Evolutionary conservation across 768 basidiomycete species (phyloP).

Genomic region (Tulasnella sp.): DNA sequence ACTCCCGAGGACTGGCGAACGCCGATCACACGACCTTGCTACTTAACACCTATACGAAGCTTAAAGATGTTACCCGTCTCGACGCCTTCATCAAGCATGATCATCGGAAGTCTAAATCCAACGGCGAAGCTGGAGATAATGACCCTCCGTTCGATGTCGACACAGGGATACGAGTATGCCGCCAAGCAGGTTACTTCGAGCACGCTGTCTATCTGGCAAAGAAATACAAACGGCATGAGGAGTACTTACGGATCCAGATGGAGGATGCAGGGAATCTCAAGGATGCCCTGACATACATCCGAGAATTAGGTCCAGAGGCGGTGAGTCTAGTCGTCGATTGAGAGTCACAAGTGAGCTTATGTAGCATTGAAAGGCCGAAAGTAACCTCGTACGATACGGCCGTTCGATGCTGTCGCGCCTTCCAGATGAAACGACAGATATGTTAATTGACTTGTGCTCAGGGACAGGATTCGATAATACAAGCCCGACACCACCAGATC

Average conservation of each 20-base stretch:
- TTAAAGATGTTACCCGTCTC: slow-evolving; percentile 79
- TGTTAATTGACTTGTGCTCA: slow-evolving; percentile 88
- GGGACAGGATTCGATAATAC: slow-evolving; percentile 39
- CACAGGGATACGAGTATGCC: slow-evolving; percentile 91
- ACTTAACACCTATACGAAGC: slow-evolving; percentile 94
- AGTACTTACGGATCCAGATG: slow-evolving; percentile 86
- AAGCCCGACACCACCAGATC: slow-evolving; percentile 32
- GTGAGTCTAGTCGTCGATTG: slow-evolving; percentile 38
- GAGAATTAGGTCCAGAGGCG: slow-evolving; percentile 64
- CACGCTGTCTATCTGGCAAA: slow-evolving; percentile 90
- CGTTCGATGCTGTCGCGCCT: slow-evolving; percentile 71
- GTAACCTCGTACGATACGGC: slow-evolving; percentile 78
- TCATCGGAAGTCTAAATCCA: slow-evolving; percentile 34
- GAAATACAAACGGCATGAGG: slow-evolving; percentile 85
- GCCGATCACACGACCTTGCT: slow-evolving; percentile 94
- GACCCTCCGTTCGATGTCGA: slow-evolving; percentile 95
- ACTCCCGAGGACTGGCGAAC: slow-evolving; percentile 81
- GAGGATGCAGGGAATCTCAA: slow-evolving; percentile 78
- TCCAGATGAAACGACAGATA: slow-evolving; percentile 79
- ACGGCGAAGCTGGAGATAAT: slow-evolving; percentile 28
- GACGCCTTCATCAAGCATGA: slow-evolving; percentile 90
- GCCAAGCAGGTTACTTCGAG: slow-evolving; percentile 92
- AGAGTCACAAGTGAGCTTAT: not conserved
- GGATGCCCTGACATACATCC: slow-evolving; percentile 73
- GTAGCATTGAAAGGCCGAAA: slow-evolving; percentile 48